Evolutionary conservation across 2,329 filamentous ascomycete species (phyloP), one percentile per base, ranked within the genome.

Genomic region (Epicoccum nigrum): DNA sequence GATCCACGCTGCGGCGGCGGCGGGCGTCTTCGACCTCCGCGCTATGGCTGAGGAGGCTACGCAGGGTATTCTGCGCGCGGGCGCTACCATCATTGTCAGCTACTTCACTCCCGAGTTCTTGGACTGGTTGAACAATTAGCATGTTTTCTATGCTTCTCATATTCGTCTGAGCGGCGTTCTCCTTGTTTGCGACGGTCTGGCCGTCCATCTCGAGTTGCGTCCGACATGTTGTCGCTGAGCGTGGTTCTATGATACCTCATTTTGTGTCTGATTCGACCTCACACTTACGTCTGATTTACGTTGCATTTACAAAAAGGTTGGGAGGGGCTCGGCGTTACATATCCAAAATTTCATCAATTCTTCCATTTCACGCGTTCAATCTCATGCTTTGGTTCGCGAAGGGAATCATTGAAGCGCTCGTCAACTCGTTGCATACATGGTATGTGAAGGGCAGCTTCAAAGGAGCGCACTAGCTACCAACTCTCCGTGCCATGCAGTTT

Each of bases 1-100:
- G 94, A 94, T 99, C 44, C 91, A 97, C 69, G 94, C 94, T 0
- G 94, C 84, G 16, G 94, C 94, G 40, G 96, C 96, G 74, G 93
- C 94, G 1, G 94, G 94, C 4, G 94, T 99, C 3, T 99, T 97
- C 69, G 93, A 97, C 71, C 79, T 97, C 69, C 94, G 93, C 78
- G 80, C 87, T 4, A 97, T 97, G 90, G 94, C 91, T 0, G 92
- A 96, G 64, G 94, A 99, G 79, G 88, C 90, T 52, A 95, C 91
- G 0, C 90, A 97, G 74, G 91, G 92, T 19, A 97, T 99, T 57
- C 77, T 99, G 54, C 83, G 94, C 62, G 94, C 94, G 7, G 94
- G 94, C 34, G 94, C 94, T 6, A 93, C 88, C 0, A 97, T 99
- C 67, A 83, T 99, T 34, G 84, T 97, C 64, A 94, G 85, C 74